Conservation (phyloP, 2,329 filamentous ascomycete genomes). For the Xylariaceae sp. region DNA sequence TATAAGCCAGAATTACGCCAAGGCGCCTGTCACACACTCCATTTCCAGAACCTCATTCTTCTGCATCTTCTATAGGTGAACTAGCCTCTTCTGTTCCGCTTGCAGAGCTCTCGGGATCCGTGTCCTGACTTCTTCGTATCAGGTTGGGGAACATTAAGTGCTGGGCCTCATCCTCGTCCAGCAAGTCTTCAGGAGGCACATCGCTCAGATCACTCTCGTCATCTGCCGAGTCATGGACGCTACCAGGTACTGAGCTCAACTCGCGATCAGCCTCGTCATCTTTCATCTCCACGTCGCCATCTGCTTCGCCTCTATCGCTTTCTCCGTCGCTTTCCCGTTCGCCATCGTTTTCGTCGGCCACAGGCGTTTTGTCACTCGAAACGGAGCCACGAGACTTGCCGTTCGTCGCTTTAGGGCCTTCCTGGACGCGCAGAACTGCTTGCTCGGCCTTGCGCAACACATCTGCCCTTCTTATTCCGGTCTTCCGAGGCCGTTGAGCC, state of each 20-base stretch:
- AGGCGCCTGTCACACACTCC: neutral
- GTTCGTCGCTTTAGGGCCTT: constrained; percentile 51
- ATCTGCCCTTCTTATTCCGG: constrained; percentile 60
- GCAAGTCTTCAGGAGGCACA: constrained; percentile 52
- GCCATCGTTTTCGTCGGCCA: constrained; percentile 39
- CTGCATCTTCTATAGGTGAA: constrained; percentile 18
- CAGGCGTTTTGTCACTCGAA: constrained; percentile 56
- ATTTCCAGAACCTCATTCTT: constrained; percentile 1
- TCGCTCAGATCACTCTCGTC: constrained; percentile 75
- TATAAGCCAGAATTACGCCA: neutral
- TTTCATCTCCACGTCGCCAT: constrained; percentile 52
- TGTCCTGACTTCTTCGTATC: constrained; percentile 36
- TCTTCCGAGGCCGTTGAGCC: constrained; percentile 48
- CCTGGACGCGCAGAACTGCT: constrained; percentile 57
- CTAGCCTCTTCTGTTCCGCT: constrained; percentile 16
- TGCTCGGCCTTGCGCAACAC: constrained; percentile 67
- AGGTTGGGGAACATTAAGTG: constrained; percentile 60
- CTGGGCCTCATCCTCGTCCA: constrained; percentile 61
- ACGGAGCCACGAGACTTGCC: constrained; percentile 59
- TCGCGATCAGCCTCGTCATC: constrained; percentile 46
- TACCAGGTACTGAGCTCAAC: constrained; percentile 61
- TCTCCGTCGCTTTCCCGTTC: constrained; percentile 42
- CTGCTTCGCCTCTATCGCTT: constrained; percentile 41
- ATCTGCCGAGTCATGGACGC: constrained; percentile 68
- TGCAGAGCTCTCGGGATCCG: constrained; percentile 18